Evolutionary conservation across 352 stramenopile genomes (phyloP), one percentile per base, ranked within the genome.

Genomic region (Aphanomyces euteiches): DNA sequence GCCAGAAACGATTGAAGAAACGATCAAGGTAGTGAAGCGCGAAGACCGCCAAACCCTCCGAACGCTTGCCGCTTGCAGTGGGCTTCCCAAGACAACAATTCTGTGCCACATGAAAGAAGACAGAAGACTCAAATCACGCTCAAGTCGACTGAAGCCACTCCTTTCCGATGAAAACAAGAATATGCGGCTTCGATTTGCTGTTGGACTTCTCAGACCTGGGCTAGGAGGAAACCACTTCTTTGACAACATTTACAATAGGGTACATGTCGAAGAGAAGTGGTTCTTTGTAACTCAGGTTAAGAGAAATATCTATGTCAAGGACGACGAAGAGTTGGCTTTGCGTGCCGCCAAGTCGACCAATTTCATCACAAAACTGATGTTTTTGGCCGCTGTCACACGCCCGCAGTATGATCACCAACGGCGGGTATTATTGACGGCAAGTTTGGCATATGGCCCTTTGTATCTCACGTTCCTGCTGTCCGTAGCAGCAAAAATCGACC

Each of bases 261-360:
- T 58, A 34, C 50, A 58, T 21, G 19, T 58, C 7, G 50, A 58
- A 13, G 50, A 58, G 17, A 58, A 58, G 50, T 58, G 50, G 50
- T 58, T 58, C 50, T 58, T 58, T 21, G 34, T 58, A 34, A 58
- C 50, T 17, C n/a, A 58, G 50, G 19, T 36, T 34, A 58, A 58
- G 6, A 58, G 13, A 34, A 36, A 17, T 36, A 36, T 36, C 17
- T 36, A 36, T 21, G 13, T 58, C 13, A 36, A 58, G 7, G 50
- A 58, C 17, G 50, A 58, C 50, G 50, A 58, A 21, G 50, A 58
- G 19, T 17, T 58, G 50, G 50, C 50, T 6, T 17, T 34, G 13
- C 43, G 43, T 15, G 8, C 43, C 8, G 43, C 15, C 8, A 48
- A 48, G 43, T 48, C 43, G 43, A 48, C 8, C 8, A 48, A 48